These are phyloP conservation scores for Myxozyma udenii DNA, from an alignment of 805 yeast species.

Conservation along the genomic window DNA sequence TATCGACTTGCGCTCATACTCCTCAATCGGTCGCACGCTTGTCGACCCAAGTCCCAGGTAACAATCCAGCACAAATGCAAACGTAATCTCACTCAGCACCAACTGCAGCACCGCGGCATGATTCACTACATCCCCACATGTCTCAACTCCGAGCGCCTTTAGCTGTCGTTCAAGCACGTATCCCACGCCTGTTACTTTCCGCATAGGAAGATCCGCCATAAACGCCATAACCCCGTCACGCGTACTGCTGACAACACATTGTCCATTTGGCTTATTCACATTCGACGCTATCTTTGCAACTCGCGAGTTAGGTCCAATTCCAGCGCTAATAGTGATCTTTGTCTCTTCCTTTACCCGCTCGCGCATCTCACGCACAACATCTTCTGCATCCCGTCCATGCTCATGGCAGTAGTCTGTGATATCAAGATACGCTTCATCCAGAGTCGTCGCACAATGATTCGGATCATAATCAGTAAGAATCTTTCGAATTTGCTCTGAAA, in stretches of 20 bases:
- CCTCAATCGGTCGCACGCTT: slow-evolving; percentile 23
- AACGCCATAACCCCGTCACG: slow-evolving; percentile 27
- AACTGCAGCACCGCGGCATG: slow-evolving; percentile 10
- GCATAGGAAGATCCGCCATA: slow-evolving; percentile 26
- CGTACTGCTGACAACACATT: slow-evolving; percentile 19
- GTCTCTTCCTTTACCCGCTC: slow-evolving; percentile 46
- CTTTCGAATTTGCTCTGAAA: slow-evolving; percentile 63
- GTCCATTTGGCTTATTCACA: slow-evolving; percentile 34
- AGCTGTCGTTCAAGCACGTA: slow-evolving; percentile 33
- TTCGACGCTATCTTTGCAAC: slow-evolving; percentile 34
- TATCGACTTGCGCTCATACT: slow-evolving; percentile 31
- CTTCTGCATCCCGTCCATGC: slow-evolving; percentile 27
- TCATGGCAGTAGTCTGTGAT: slow-evolving; percentile 31
- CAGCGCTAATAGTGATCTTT: slow-evolving; percentile 72
- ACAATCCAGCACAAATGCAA: slow-evolving; percentile 25
- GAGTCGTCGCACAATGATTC: slow-evolving; percentile 55
- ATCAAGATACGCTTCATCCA: slow-evolving; percentile 23
- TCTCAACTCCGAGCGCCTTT: slow-evolving; percentile 26
- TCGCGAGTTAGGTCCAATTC: slow-evolving; percentile 53
- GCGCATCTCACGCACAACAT: slow-evolving; percentile 42
- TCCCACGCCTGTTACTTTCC: slow-evolving; percentile 33
- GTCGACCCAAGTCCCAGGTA: slow-evolving; percentile 34
- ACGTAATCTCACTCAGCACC: slow-evolving; percentile 17
- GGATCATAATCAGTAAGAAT: slow-evolving; percentile 48
- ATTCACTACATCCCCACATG: slow-evolving; percentile 29